A percentile compares a stretch with the other conserved stretches of the same genome.
These are phyloP conservation scores for Emmonsiellopsis sp. DNA, from an alignment of 2,329 filamentous ascomycete genomes.

Conservation along the genomic window DNA sequence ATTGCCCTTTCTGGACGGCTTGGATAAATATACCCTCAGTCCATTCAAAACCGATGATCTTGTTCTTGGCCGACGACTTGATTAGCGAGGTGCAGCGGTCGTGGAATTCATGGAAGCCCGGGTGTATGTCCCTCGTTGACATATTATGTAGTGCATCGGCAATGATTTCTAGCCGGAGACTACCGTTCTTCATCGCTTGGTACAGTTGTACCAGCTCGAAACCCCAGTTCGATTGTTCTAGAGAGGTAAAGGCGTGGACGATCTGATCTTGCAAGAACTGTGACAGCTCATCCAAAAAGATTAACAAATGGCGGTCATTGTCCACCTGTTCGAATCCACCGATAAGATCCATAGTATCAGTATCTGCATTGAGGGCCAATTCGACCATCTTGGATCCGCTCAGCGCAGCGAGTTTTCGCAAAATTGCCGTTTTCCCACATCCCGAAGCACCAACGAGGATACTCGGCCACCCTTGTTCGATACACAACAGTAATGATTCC, in stretches of 20 bases:
- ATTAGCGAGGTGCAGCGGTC: slow-evolving; percentile 43
- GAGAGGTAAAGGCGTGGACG: slow-evolving; percentile 20
- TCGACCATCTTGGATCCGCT: slow-evolving; percentile 68
- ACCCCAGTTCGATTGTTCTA: slow-evolving; percentile 13
- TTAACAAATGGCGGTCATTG: slow-evolving; percentile 60
- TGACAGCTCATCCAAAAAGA: slow-evolving; percentile 46
- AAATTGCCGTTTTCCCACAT: slow-evolving; percentile 72
- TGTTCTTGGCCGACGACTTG: slow-evolving; percentile 46
- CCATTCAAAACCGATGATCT: slow-evolving; percentile 86
- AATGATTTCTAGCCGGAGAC: slow-evolving; percentile 22
- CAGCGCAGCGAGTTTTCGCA: slow-evolving; percentile 70
- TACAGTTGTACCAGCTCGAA: slow-evolving; percentile 23
- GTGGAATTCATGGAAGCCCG: slow-evolving; percentile 40
- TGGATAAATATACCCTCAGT: slow-evolving; percentile 86
- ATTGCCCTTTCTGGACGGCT: slow-evolving; percentile 74
- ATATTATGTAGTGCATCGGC: slow-evolving; percentile 25
- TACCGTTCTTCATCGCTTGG: slow-evolving; percentile 19
- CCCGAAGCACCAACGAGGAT: slow-evolving; percentile 81
- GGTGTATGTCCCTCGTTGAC: slow-evolving; percentile 33
- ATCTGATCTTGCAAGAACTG: slow-evolving; percentile 40
- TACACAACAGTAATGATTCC: slow-evolving; percentile 78
- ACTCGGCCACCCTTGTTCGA: slow-evolving; percentile 78
- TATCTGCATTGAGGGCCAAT: slow-evolving; percentile 85
- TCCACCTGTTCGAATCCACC: slow-evolving; percentile 96
- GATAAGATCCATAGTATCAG: slow-evolving; percentile 94